Evolutionary conservation across 257 asterid species (phyloP).

Genomic region (Ocimum tenuiflorum): DNA sequence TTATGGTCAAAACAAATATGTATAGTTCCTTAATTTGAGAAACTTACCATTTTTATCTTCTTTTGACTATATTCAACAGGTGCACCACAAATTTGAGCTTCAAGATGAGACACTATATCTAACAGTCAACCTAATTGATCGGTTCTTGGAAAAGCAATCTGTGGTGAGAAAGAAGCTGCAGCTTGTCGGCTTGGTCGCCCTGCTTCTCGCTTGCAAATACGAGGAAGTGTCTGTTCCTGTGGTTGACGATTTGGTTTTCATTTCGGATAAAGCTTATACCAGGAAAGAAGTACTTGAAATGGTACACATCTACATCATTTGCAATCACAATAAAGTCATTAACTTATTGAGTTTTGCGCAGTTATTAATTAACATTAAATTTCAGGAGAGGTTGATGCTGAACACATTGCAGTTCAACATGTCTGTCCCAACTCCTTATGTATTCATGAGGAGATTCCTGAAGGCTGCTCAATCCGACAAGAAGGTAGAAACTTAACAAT

Average conservation of each 20-base stretch:
- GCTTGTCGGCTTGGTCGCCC: constrained; percentile 84
- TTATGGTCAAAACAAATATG: not conserved
- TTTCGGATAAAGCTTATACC: constrained; percentile 84
- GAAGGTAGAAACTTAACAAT: constrained; percentile 38
- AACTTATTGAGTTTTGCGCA: too few species aligned
- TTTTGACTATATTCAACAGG: constrained; percentile 35
- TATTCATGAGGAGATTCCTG: constrained; percentile 73
- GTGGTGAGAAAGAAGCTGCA: constrained; percentile 79
- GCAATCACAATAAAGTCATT: too few species aligned
- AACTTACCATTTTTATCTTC: not conserved
- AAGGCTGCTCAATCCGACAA: constrained; percentile 84
- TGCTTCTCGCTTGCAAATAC: constrained; percentile 91
- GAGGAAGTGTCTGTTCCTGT: constrained; percentile 86
- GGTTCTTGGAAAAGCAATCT: constrained; percentile 69
- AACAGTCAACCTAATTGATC: constrained; percentile 70
- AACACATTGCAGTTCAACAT: constrained; percentile 74
- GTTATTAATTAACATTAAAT: too few species aligned
- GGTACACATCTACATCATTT: constrained; percentile 36
- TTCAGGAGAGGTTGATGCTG: constrained; percentile 78
- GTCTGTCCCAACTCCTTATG: constrained; percentile 89
- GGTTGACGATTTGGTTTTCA: constrained; percentile 75
- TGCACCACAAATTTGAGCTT: constrained; percentile 88
- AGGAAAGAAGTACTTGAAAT: constrained; percentile 78
- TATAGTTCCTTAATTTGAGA: not conserved
- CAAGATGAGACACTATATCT: constrained; percentile 77